A percentile compares a stretch with the other conserved stretches of the same genome.
These are phyloP conservation scores for Geotrichum fermentans DNA, from an alignment of 1,139 yeast genomes.

Conservation along the genomic window DNA sequence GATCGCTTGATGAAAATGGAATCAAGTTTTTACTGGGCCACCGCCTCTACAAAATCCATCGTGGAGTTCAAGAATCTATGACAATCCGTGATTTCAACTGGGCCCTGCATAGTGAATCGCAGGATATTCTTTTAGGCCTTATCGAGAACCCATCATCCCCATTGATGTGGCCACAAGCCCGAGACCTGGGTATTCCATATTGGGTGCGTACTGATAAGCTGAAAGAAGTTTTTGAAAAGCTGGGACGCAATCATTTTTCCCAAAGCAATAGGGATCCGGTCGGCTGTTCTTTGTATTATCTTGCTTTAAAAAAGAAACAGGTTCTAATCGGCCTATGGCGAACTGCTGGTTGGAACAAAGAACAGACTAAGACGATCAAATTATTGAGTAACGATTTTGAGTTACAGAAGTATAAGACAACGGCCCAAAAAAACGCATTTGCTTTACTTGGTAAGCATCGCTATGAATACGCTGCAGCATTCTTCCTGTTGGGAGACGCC, in stretches of 20 bases:
- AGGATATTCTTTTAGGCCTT: conserved; percentile 56
- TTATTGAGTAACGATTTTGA: conserved; percentile 73
- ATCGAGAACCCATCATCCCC: conserved; percentile 45
- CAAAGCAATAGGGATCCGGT: conserved; percentile 61
- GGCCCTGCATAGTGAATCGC: conserved; percentile 82
- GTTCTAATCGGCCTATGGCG: conserved; percentile 80
- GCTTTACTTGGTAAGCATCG: conserved; percentile 86
- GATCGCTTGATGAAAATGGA: conserved; percentile 67
- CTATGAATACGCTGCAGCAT: conserved; percentile 80
- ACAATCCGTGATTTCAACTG: conserved; percentile 79
- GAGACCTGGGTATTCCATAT: conserved; percentile 60
- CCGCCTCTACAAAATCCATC: conserved; percentile 59
- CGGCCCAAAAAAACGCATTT: conserved; percentile 89
- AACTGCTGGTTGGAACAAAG: conserved; percentile 67
- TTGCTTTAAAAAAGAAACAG: conserved; percentile 74
- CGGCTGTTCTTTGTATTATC: conserved; percentile 64
- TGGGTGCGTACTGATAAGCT: conserved; percentile 64
- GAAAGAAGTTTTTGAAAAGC: conserved; percentile 52
- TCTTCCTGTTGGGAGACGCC: conserved; percentile 76
- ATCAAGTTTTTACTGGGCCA: conserved; percentile 66
- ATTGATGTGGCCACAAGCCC: conserved; percentile 56
- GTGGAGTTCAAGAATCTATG: conserved; percentile 46
- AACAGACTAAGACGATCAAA: conserved; percentile 73
- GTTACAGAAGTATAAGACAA: conserved; percentile 72
- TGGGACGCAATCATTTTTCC: conserved; percentile 53